These are phyloP conservation scores for Phytophthora sp. DNA, from an alignment of 352 stramenopile species.

Conservation along the genomic window DNA sequence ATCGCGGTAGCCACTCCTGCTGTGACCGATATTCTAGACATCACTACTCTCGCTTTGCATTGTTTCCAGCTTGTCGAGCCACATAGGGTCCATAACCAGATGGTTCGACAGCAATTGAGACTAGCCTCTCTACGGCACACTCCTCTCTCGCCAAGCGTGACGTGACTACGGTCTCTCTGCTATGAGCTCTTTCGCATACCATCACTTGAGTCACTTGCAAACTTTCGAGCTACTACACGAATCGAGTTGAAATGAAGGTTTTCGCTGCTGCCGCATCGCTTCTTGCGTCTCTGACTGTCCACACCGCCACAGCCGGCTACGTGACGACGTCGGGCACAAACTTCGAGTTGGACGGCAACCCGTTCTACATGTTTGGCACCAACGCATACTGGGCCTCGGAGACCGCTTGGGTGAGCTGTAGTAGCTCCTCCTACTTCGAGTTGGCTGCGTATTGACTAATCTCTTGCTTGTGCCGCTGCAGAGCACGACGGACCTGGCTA, in stretches of 20 bases:
- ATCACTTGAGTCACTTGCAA: constrained; percentile 27
- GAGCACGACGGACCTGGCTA: constrained; percentile 29
- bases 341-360: constrained; percentile 32
- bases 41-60: too few relatives aligned
- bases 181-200: constrained; percentile 6
- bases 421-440: too few relatives aligned
- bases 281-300: constrained; percentile 11
- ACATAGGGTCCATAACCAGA: too few relatives aligned
- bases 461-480: constrained; percentile 10
- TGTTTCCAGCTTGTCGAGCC: too few relatives aligned
- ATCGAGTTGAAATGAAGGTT: constrained; percentile 34
- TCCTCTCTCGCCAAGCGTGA: too few relatives aligned
- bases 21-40: too few relatives aligned
- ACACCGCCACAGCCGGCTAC: constrained; percentile 25
- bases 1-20: too few relatives aligned
- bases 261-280: constrained; percentile 19
- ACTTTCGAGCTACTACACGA: constrained; percentile 18
- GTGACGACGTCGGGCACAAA: constrained; percentile 37
- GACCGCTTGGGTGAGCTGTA: constrained; percentile 31
- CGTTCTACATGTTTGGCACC: constrained; percentile 42
- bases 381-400: constrained; percentile 41
- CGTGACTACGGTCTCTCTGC: too few relatives aligned
- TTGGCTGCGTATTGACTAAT: too few relatives aligned
- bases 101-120: too few relatives aligned
- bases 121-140: too few relatives aligned